These are phyloP conservation scores for Colletotrichum godetiae DNA, from an alignment of 2,329 filamentous ascomycete species.

Conservation along the genomic window DNA sequence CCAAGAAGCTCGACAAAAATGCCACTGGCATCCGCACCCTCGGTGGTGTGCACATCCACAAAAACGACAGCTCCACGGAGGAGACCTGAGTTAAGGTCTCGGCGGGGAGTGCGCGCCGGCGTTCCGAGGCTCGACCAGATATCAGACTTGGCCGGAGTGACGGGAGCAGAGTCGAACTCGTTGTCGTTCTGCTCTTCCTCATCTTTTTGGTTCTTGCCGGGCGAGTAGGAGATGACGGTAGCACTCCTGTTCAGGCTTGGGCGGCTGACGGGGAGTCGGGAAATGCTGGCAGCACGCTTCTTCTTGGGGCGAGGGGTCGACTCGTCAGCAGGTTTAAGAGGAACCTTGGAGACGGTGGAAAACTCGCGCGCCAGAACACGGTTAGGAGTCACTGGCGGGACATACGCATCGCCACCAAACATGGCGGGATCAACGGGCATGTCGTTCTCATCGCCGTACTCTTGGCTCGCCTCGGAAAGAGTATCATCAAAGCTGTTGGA, in stretches of 20 bases:
- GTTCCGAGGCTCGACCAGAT: conserved; percentile 67
- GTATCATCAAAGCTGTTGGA: conserved; percentile 55
- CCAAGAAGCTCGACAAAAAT: conserved; percentile 83
- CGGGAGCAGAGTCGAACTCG: conserved; percentile 47
- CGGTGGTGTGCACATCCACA: conserved; percentile 85
- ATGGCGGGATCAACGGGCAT: conserved; percentile 65
- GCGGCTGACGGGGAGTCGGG: conserved; percentile 57
- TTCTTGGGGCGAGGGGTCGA: conserved; percentile 60
- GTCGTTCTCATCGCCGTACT: conserved; percentile 75
- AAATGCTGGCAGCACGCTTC: conserved; percentile 62
- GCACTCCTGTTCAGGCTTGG: conserved; percentile 59
- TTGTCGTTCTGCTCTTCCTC: conserved; percentile 41
- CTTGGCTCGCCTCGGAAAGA: conserved; percentile 71
- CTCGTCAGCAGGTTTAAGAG: conserved; percentile 76
- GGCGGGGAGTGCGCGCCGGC: conserved; percentile 66
- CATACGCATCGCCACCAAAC: conserved; percentile 39
- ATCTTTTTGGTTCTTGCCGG: conserved; percentile 54
- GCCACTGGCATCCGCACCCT: conserved; percentile 83
- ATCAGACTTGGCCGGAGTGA: conserved; percentile 61
- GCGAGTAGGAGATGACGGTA: conserved; percentile 66
- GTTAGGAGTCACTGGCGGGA: conserved; percentile 66
- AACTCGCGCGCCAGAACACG: conserved; percentile 66
- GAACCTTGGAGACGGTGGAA: conserved; percentile 82
- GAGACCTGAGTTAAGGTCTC: conserved; percentile 63
- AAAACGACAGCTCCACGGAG: conserved; percentile 81